Conservation (phyloP, 495 filamentous ascomycete species). For the Pseudomonodictys pantanalensis region DNA sequence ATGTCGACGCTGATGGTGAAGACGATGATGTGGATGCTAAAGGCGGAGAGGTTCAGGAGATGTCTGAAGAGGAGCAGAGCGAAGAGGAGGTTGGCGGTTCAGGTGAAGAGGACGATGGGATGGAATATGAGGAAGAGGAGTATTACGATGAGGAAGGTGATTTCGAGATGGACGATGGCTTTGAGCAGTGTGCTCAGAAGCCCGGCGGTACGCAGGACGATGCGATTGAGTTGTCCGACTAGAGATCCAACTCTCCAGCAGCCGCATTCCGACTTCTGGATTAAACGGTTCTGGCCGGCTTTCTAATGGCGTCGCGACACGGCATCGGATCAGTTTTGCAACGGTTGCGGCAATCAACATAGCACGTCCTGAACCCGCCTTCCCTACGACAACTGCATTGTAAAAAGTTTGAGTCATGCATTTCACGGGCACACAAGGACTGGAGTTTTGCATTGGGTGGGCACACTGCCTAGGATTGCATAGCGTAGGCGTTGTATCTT, state of each 20-base stretch:
- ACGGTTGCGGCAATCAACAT: no score
- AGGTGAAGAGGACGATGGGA: constrained; percentile 8
- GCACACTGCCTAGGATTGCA: background rate
- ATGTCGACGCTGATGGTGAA: constrained; percentile 17
- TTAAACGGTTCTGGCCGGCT: background rate
- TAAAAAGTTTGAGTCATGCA: no score
- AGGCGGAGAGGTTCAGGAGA: no score
- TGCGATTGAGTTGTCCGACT: constrained; percentile 37
- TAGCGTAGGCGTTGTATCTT: constrained; percentile 9
- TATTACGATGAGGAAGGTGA: constrained; percentile 18
- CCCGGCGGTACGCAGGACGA: constrained; percentile 30
- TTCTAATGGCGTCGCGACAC: background rate
- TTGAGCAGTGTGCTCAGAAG: background rate
- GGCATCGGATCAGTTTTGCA: no score
- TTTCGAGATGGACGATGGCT: background rate
- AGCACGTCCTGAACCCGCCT: no score
- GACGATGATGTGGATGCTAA: constrained; percentile 8
- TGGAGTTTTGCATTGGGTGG: no score
- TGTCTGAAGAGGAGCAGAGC: constrained; percentile 24
- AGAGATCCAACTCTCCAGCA: background rate
- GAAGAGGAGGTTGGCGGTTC: constrained; percentile 20
- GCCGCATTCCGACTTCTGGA: background rate
- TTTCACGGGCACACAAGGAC: no score
- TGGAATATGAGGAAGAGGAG: constrained; percentile 6
- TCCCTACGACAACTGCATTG: no score